Conservation (phyloP, 192 early-diverging fungal genomes). For the Kappamyces sp. region DNA sequence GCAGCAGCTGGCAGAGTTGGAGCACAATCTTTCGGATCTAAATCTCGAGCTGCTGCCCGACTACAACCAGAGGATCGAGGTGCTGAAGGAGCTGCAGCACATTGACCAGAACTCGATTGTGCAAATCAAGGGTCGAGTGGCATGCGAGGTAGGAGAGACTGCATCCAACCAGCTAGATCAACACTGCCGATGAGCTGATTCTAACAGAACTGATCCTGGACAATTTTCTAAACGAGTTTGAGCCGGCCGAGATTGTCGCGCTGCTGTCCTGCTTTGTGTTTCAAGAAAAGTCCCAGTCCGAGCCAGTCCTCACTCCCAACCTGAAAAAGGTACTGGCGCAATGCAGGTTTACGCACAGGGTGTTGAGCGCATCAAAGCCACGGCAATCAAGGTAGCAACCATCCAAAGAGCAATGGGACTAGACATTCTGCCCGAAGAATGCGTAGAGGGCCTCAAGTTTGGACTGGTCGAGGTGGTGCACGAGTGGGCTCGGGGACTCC, state of each 20-base stretch:
- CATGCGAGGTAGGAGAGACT: conserved; percentile 63
- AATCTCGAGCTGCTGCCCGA: conserved; percentile 91
- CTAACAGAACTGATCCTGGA: conserved; percentile 92
- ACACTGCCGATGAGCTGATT: conserved; percentile 89
- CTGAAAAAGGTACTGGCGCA: conserved; percentile 39
- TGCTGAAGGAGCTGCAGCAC: conserved; percentile 74
- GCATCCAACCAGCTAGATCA: conserved; percentile 53
- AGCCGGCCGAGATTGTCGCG: conserved; percentile 90
- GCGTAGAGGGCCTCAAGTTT: conserved; percentile 55
- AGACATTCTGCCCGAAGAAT: conserved; percentile 37
- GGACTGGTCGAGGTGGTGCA: conserved; percentile 94
- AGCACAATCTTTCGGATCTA: conserved; percentile 77
- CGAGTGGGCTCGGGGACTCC: conserved; percentile 93
- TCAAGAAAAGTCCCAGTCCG: conserved; percentile 75
- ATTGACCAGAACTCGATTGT: conserved; percentile 82
- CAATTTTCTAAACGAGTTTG: conserved; percentile 83
- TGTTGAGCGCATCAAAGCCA: conserved; percentile 58
- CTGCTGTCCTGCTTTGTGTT: conserved; percentile 92
- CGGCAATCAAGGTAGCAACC: conserved; percentile 63
- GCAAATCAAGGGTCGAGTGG: conserved; percentile 91
- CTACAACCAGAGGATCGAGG: conserved; percentile 81
- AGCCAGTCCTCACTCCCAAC: conserved; percentile 60
- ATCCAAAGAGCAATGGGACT: conserved; percentile 71
- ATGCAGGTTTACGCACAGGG: conserved; percentile 16
- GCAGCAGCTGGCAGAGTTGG: conserved; percentile 65